Conservation (phyloP, 345 rosid species). For the Mallotus nudiflorus region DNA sequence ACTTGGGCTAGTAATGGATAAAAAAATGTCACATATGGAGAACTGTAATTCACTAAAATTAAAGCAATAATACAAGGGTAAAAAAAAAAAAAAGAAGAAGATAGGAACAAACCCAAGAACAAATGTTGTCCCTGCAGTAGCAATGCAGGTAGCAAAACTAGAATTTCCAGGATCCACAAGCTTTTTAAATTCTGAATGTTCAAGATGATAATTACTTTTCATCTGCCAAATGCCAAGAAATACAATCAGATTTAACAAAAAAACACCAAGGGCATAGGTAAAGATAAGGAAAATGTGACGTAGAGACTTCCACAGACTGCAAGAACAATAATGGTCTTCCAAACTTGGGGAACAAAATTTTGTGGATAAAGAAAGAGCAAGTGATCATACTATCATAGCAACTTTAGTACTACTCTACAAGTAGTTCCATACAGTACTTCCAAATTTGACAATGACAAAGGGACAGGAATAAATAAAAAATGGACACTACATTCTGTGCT, state of each 20-base stretch:
- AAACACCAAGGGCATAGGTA: slow-evolving; percentile 5
- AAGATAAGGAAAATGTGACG: slow-evolving; percentile 1
- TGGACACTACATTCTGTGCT: background rate
- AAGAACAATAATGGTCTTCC: background rate
- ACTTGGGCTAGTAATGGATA: background rate
- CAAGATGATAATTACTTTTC: slow-evolving; percentile 52
- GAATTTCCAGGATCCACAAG: slow-evolving; percentile 69
- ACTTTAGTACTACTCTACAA: background rate
- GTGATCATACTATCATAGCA: background rate
- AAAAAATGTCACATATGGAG: background rate
- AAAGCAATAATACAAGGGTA: background rate
- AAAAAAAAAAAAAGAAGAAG: background rate
- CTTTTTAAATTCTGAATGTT: slow-evolving; percentile 68
- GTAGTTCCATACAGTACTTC: background rate
- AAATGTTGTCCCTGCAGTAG: slow-evolving; percentile 79
- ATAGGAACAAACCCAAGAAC: slow-evolving; percentile 62
- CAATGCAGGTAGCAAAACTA: slow-evolving; percentile 48
- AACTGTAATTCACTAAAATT: background rate
- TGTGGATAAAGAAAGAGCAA: background rate
- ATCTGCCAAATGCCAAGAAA: slow-evolving; percentile 45
- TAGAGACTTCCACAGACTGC: background rate
- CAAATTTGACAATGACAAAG: background rate
- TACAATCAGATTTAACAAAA: slow-evolving; percentile 6
- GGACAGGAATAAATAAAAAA: background rate
- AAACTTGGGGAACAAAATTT: background rate